Conservation (phyloP, 1,284 basidiomycete genomes). For the Fomitopsis schrenkii region DNA sequence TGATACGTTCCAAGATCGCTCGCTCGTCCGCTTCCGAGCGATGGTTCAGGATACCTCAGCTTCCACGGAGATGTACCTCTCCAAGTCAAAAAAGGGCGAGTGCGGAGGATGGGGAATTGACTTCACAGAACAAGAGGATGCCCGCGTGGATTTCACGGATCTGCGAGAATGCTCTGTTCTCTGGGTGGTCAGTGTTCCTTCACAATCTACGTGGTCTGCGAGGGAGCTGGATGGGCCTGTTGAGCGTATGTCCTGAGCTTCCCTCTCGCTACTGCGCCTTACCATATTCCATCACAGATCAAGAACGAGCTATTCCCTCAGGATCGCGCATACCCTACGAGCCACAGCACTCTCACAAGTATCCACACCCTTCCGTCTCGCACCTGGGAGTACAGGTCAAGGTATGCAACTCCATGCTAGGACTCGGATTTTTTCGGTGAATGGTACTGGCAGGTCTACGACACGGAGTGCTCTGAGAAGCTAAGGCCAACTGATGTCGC, state of each 20-base stretch:
- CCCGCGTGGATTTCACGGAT: conserved; percentile 39
- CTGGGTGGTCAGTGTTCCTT: conserved; percentile 72
- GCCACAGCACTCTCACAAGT: conserved; percentile 54
- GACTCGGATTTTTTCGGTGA: no score
- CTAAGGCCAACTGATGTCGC: conserved; percentile 56
- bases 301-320: conserved; percentile 1
- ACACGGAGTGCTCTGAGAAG: conserved; percentile 33
- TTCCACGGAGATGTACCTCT: conserved; percentile 67
- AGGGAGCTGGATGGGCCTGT: conserved; percentile 31
- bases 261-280: no score
- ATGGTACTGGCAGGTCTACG: conserved; percentile 47
- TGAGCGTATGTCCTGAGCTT: neutral
- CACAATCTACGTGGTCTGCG: conserved; percentile 49
- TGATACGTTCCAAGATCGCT: conserved; percentile 38
- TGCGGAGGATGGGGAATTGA: conserved; percentile 72
- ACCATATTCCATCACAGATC: neutral
- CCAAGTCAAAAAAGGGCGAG: conserved; percentile 34
- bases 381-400: conserved; percentile 70
- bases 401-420: conserved; percentile 32
- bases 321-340: conserved; percentile 15
- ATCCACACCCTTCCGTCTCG: conserved; percentile 44
- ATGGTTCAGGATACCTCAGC: conserved; percentile 81
- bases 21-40: conserved; percentile 63
- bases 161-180: conserved; percentile 59
- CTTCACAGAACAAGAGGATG: conserved; percentile 22